Evolutionary conservation across 2,329 filamentous ascomycete species (phyloP).

Genomic region (Grosmannia clavigera): DNA sequence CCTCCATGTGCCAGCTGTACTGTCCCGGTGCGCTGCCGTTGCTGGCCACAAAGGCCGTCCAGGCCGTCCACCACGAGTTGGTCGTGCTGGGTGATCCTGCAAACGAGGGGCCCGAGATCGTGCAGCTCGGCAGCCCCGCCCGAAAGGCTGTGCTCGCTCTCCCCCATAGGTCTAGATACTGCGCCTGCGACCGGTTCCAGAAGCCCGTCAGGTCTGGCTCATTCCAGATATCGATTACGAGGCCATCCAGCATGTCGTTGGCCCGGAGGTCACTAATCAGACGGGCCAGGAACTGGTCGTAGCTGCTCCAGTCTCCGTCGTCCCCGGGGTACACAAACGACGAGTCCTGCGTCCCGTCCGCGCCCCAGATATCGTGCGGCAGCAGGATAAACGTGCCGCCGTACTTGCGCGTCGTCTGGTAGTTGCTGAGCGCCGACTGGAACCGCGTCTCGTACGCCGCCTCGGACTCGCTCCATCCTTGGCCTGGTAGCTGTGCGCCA

Average conservation of each 20-base stretch:
- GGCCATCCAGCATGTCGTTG: conserved; percentile 22
- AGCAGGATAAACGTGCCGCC: conserved; percentile 32
- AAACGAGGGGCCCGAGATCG: conserved; percentile 27
- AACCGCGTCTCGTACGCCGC: conserved; percentile 21
- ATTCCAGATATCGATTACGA: conserved; percentile 41
- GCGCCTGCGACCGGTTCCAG: conserved; percentile 26
- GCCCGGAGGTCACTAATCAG: conserved; percentile 22
- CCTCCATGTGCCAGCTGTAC: conserved; percentile 30
- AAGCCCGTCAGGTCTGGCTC: conserved; percentile 28
- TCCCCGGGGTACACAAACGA: conserved; percentile 32
- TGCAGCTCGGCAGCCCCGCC: conserved; percentile 6
- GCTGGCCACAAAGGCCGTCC: conserved; percentile 20
- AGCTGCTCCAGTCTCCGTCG: conserved; percentile 32
- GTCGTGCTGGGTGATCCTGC: conserved; percentile 19
- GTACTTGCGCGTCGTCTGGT: conserved; percentile 27
- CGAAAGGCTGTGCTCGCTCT: conserved; percentile 16
- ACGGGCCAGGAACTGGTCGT: conserved; percentile 28
- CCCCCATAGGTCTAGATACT: conserved; percentile 28
- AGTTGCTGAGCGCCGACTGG: conserved; percentile 30
- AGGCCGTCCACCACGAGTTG: conserved; percentile 28
- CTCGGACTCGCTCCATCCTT: conserved; percentile 12
- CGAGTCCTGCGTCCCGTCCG: conserved; percentile 27
- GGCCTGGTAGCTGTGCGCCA: conserved; percentile 11
- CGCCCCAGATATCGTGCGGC: conserved; percentile 34
- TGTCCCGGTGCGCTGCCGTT: conserved; percentile 29